Evolutionary conservation across 495 filamentous ascomycete genomes (phyloP).

Genomic region (Daldinia loculata): DNA sequence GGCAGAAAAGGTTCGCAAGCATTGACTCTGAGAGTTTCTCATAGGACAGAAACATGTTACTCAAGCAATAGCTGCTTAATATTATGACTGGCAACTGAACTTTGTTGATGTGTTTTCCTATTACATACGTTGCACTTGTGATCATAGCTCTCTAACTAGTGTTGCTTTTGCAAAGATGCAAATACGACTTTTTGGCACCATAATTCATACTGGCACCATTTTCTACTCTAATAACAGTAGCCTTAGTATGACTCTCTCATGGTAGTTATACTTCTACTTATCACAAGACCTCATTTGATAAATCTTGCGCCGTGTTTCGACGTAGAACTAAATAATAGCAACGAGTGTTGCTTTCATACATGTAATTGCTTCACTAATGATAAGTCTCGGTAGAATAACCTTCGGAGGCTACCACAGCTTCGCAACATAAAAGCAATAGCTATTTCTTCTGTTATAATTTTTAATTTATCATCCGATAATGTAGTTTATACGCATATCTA

Average conservation of each 20-base stretch:
- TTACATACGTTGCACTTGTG: slow-evolving; percentile 3
- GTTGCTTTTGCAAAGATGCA: background rate
- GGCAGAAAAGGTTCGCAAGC: slow-evolving; percentile 11
- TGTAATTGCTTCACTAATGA: no score
- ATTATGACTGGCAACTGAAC: slow-evolving; percentile 13
- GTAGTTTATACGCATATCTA: no score
- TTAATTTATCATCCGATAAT: no score
- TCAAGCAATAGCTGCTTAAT: slow-evolving; percentile 37
- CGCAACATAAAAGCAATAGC: no score
- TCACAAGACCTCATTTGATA: no score
- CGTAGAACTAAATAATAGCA: no score
- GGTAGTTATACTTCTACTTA: background rate
- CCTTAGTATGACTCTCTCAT: background rate
- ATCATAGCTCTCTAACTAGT: slow-evolving; percentile 1
- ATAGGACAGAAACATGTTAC: slow-evolving; percentile 38
- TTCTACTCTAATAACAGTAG: background rate
- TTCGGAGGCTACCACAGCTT: no score
- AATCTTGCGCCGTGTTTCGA: no score
- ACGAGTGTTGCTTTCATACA: no score
- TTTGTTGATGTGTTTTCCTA: background rate
- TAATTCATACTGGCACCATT: background rate
- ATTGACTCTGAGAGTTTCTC: slow-evolving; percentile 39
- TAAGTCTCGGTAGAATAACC: no score
- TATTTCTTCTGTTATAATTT: no score
- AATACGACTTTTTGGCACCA: background rate